phyloP scores from a whole-genome alignment of 805 yeast species.

The Cyberlindnera euphorbiae region DNA sequence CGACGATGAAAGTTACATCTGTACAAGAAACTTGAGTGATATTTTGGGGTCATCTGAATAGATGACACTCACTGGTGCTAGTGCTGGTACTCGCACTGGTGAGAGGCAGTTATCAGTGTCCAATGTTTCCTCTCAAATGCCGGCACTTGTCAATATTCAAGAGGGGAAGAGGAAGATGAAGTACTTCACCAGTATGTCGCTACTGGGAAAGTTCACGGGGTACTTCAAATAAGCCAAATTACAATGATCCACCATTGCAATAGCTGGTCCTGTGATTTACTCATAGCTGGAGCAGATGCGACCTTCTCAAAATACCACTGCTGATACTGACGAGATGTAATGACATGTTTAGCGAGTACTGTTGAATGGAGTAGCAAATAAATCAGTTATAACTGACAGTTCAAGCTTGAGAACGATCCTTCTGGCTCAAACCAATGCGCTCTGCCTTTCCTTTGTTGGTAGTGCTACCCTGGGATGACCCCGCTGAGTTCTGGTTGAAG shows the following conservation, averaged over 20 bases:
- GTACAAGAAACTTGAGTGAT: slow-evolving; percentile 11
- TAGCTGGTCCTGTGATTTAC: too few relatives aligned
- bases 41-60: slow-evolving; percentile 19
- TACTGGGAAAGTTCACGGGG: slow-evolving; percentile 22
- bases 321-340: too few relatives aligned
- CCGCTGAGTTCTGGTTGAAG: slow-evolving; percentile 19
- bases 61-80: slow-evolving; percentile 17
- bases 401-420: too few relatives aligned
- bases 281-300: too few relatives aligned
- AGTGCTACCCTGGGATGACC: slow-evolving; percentile 12
- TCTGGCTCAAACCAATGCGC: slow-evolving; percentile 22
- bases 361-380: too few relatives aligned
- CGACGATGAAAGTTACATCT: slow-evolving; percentile 12
- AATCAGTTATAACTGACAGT: too few relatives aligned
- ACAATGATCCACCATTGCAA: too few relatives aligned
- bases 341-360: too few relatives aligned
- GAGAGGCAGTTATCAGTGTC: not conserved
- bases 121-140: not conserved
- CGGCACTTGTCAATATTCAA: slow-evolving; percentile 13
- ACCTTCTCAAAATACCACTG: too few relatives aligned
- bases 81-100: too few relatives aligned
- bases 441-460: slow-evolving; percentile 17
- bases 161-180: slow-evolving; percentile 21
- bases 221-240: slow-evolving; percentile 24
- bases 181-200: slow-evolving; percentile 23